Evolutionary conservation across 768 basidiomycete genomes (phyloP).

Genomic region (Sarcomyxa edulis): DNA sequence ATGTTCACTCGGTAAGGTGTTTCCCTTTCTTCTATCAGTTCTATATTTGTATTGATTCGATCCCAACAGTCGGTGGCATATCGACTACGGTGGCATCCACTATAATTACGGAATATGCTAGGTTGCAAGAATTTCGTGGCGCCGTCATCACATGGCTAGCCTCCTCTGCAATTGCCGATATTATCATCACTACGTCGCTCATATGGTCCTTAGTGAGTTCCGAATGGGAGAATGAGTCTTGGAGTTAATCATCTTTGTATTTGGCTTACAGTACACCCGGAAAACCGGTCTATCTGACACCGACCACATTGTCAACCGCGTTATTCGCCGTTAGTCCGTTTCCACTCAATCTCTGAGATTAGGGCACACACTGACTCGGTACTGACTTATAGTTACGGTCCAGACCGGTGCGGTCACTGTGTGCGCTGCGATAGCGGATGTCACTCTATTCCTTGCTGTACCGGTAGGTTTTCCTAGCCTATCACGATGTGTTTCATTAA

Average conservation of each 20-base stretch:
- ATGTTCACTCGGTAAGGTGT: conserved; percentile 4
- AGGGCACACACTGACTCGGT: not conserved
- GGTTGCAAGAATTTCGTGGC: not conserved
- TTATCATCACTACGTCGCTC: conserved; percentile 6
- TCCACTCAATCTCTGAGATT: too few species aligned
- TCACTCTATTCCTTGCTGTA: conserved; percentile 1
- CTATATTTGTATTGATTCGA: not conserved
- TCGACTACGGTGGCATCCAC: not conserved
- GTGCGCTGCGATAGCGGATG: conserved; percentile 5
- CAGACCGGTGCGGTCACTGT: conserved; percentile 7
- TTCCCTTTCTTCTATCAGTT: not conserved
- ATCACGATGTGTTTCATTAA: not conserved
- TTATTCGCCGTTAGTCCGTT: conserved; percentile 2
- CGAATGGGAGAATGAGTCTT: too few species aligned
- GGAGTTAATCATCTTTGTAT: too few species aligned
- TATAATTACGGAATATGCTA: not conserved
- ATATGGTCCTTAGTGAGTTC: conserved; percentile 6
- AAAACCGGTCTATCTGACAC: conserved; percentile 4
- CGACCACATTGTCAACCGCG: conserved; percentile 5
- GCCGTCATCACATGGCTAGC: conserved; percentile 7
- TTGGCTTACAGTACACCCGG: conserved; percentile 1
- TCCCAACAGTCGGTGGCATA: conserved; percentile 5
- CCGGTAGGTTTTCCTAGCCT: conserved; percentile 5
- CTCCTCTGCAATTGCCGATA: conserved; percentile 6
- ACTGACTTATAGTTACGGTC: conserved; percentile 3